A percentile compares a stretch with the other conserved stretches of the same genome.
Conservation (phyloP, 768 basidiomycete genomes). For the Boletellus ananas region DNA sequence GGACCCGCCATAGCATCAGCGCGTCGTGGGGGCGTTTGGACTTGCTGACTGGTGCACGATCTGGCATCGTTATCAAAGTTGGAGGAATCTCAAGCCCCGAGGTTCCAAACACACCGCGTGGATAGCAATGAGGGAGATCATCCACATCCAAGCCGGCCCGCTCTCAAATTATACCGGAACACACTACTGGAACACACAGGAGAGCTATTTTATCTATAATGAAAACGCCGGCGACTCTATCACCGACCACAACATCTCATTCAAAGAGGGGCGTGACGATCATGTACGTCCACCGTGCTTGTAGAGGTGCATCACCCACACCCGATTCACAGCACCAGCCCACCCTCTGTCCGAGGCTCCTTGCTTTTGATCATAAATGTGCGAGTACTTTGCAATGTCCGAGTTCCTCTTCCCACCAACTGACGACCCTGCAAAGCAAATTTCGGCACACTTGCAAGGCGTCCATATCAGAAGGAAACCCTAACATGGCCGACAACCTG, state of each 20-base stretch:
- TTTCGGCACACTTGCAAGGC: conserved; percentile 55
- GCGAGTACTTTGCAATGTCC: conserved; percentile 4
- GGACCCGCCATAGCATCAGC: no score
- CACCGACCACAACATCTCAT: conserved; percentile 57
- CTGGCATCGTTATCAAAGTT: no score
- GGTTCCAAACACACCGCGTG: no score
- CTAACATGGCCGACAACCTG: conserved; percentile 16
- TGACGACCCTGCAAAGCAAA: conserved; percentile 43
- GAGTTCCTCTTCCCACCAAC: neutral
- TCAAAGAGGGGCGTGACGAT: conserved; percentile 53
- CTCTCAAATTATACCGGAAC: conserved; percentile 66
- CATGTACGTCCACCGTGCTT: conserved; percentile 38
- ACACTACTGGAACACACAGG: conserved; percentile 83
- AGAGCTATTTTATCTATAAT: conserved; percentile 57
- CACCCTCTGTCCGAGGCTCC: conserved; percentile 56
- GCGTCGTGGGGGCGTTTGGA: no score
- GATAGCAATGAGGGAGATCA: conserved; percentile 63
- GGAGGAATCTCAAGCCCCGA: neutral
- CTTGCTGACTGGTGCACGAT: no score
- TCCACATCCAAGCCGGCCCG: conserved; percentile 72
- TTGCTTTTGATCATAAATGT: conserved; percentile 70
- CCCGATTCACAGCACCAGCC: conserved; percentile 28
- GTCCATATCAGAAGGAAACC: conserved; percentile 34
- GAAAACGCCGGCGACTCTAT: conserved; percentile 38
- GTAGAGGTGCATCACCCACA: neutral